Conservation (phyloP, 129 eudicot species). For the Solidago caesia region DNA sequence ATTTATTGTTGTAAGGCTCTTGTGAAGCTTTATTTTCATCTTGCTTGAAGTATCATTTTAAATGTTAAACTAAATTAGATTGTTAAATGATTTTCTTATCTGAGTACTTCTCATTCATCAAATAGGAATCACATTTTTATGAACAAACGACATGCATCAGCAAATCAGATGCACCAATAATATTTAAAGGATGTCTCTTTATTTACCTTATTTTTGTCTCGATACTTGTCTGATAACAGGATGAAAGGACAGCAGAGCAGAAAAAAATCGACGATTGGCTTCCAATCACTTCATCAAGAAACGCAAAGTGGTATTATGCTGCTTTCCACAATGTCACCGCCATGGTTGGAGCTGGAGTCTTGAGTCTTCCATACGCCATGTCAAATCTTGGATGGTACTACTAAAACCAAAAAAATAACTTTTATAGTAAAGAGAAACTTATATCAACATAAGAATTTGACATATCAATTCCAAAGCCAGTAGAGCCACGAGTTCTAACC, state of each 20-base stretch:
- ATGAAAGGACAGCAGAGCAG: constrained; percentile 43
- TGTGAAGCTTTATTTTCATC: constrained; percentile 25
- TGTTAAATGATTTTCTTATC: background rate
- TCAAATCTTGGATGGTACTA: constrained; percentile 73
- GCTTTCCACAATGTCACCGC: constrained; percentile 86
- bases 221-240: constrained; percentile 26
- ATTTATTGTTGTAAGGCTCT: constrained; percentile 33
- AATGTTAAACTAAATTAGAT: background rate
- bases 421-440: background rate
- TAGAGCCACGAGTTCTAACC: background rate
- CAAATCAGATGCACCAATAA: background rate
- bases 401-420: background rate
- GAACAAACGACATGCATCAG: constrained; percentile 1
- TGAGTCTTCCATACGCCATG: constrained; percentile 70
- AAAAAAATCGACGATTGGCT: constrained; percentile 76
- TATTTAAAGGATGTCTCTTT: background rate
- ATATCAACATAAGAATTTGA: background rate
- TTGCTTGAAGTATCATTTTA: background rate
- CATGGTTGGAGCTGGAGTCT: constrained; percentile 86
- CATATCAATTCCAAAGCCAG: background rate
- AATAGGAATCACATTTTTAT: background rate
- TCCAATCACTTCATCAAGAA: constrained; percentile 67
- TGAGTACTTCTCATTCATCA: background rate
- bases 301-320: constrained; percentile 81
- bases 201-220: constrained; percentile 1